phyloP scores from a whole-genome alignment of 345 rosid species.

The Brassica napus region DNA sequence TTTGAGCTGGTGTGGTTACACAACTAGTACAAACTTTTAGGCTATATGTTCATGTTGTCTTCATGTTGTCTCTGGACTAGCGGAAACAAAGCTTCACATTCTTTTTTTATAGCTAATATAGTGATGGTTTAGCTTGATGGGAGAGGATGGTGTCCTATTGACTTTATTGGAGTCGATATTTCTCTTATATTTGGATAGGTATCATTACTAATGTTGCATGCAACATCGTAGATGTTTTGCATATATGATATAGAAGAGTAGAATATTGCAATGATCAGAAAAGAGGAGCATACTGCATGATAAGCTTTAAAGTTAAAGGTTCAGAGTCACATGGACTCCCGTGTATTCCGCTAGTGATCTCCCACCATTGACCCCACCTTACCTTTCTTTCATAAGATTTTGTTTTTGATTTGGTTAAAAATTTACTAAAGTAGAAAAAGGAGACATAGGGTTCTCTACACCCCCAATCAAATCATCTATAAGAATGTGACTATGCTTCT shows the following conservation, averaged over 20 bases:
- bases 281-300: constrained; percentile 17
- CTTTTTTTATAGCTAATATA: background rate
- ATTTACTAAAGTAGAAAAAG: background rate
- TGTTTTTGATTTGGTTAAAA: constrained; percentile 21
- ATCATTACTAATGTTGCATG: constrained; percentile 11
- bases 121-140: background rate
- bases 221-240: constrained; percentile 9
- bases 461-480: constrained; percentile 35
- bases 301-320: constrained; percentile 37
- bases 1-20: background rate
- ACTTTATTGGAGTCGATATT: background rate
- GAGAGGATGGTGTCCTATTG: background rate
- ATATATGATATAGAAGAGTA: constrained; percentile 9
- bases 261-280: constrained; percentile 6
- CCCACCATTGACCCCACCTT: constrained; percentile 36
- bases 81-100: background rate
- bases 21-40: background rate
- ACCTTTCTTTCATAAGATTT: constrained; percentile 37
- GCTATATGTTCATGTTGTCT: background rate
- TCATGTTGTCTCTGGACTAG: background rate
- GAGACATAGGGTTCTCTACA: constrained; percentile 37
- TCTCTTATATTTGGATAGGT: background rate
- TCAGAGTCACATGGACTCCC: constrained; percentile 79
- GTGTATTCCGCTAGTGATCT: constrained; percentile 56
- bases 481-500: constrained; percentile 17